Conservation (phyloP, 1,139 yeast species). For the Pichia sp. region DNA sequence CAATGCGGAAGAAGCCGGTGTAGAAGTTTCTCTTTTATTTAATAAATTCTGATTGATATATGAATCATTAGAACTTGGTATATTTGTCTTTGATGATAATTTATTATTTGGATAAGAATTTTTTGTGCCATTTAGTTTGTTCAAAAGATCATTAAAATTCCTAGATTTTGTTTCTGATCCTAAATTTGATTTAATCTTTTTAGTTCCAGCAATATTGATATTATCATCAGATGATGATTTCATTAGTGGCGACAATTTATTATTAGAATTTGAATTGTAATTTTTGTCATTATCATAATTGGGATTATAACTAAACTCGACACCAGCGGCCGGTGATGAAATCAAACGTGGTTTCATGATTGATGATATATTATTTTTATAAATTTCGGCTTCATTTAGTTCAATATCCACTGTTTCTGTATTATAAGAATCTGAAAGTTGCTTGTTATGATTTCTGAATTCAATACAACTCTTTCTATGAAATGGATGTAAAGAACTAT, state of each 20-base stretch:
- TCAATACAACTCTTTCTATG: slow-evolving; percentile 13
- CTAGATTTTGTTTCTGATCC: no score
- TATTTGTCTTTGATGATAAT: not conserved
- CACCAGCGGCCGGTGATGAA: slow-evolving; percentile 12
- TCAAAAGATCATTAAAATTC: not conserved
- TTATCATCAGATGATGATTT: not conserved
- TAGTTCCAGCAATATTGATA: no score
- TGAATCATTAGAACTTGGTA: not conserved
- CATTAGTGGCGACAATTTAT: not conserved
- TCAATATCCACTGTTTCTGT: slow-evolving; percentile 27
- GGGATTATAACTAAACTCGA: no score
- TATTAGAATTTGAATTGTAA: not conserved
- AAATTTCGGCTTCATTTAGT: slow-evolving; percentile 15
- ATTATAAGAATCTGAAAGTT: slow-evolving; percentile 9
- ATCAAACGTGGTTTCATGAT: not conserved
- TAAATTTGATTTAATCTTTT: no score
- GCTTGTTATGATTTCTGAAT: slow-evolving; percentile 8
- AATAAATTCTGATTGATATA: slow-evolving; percentile 4
- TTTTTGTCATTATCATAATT: slow-evolving; percentile 3
- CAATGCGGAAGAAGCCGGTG: slow-evolving; percentile 22
- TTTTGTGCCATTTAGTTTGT: no score
- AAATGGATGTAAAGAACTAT: not conserved
- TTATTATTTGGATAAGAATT: no score
- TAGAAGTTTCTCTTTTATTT: not conserved
- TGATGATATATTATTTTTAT: slow-evolving; percentile 1